phyloP scores from a whole-genome alignment of 495 filamentous ascomycete species.

The Staphylotrichum tortipilum region DNA sequence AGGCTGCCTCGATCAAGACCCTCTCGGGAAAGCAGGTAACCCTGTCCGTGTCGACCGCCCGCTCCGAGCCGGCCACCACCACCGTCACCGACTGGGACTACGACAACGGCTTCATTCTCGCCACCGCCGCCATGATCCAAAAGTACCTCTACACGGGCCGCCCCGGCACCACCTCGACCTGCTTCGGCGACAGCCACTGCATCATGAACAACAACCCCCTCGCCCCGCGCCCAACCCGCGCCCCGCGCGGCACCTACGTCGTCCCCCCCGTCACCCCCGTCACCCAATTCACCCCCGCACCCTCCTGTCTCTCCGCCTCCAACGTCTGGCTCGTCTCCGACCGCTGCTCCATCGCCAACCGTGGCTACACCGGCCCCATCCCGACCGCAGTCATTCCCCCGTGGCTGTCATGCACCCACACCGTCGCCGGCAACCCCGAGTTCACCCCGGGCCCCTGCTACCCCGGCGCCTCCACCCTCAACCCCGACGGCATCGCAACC shows the following conservation, averaged over 20 bases:
- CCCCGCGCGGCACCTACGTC: background rate
- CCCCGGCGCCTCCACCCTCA: background rate
- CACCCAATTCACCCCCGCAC: background rate
- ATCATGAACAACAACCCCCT: background rate
- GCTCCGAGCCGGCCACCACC: background rate
- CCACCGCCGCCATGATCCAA: background rate
- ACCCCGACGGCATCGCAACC: background rate
- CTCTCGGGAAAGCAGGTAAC: background rate
- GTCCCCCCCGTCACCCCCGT: background rate
- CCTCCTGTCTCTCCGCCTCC: background rate
- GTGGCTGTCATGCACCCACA: background rate
- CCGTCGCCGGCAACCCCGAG: background rate
- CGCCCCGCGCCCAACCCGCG: background rate
- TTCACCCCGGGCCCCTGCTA: background rate
- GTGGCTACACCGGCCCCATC: too few relatives aligned
- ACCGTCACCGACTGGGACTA: background rate
- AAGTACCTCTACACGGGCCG: background rate
- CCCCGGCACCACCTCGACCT: background rate
- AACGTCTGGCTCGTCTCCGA: background rate
- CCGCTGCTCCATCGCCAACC: background rate
- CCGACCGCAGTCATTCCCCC: background rate
- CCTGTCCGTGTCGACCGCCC: background rate
- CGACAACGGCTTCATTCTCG: background rate
- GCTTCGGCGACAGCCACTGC: background rate
- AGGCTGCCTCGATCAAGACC: background rate